Conservation (phyloP, 2,329 filamentous ascomycete genomes). For the Leptoxyphium fumago region DNA sequence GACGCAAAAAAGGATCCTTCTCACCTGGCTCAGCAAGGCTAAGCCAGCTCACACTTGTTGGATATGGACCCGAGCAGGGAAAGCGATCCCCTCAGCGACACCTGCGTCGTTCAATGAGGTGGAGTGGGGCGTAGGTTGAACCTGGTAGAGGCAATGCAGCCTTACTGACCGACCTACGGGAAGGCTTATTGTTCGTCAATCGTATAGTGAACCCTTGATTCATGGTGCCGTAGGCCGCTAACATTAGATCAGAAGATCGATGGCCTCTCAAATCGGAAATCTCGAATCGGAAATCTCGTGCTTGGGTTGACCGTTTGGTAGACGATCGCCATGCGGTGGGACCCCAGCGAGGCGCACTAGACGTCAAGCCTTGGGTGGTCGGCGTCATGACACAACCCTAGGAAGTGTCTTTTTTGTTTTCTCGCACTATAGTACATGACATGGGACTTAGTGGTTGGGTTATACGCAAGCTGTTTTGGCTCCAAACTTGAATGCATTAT, state of each 20-base stretch:
- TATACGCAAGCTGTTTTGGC: too few relatives aligned
- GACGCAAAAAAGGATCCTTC: neutral
- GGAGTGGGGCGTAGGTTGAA: neutral
- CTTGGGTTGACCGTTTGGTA: neutral
- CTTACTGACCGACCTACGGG: neutral
- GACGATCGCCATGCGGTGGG: neutral
- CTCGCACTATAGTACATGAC: too few relatives aligned
- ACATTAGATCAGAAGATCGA: neutral
- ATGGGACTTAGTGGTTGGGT: too few relatives aligned
- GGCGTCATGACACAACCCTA: too few relatives aligned
- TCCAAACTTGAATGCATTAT: neutral
- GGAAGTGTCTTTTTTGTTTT: too few relatives aligned
- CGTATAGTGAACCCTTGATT: conserved; percentile 14
- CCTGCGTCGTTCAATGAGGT: neutral
- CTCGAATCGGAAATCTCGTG: neutral
- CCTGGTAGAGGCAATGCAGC: neutral
- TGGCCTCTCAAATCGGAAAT: too few relatives aligned
- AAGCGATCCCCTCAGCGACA: neutral
- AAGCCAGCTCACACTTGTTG: neutral
- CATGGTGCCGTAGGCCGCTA: conserved; percentile 12
- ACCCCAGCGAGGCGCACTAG: neutral
- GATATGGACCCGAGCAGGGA: neutral
- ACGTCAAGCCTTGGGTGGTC: too few relatives aligned
- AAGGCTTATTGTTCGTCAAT: neutral
- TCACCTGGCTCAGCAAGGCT: too few relatives aligned